Evolutionary conservation across 495 filamentous ascomycete genomes (phyloP), one percentile per base, ranked within the genome.

Genomic region (Stereocaulon alpinum): DNA sequence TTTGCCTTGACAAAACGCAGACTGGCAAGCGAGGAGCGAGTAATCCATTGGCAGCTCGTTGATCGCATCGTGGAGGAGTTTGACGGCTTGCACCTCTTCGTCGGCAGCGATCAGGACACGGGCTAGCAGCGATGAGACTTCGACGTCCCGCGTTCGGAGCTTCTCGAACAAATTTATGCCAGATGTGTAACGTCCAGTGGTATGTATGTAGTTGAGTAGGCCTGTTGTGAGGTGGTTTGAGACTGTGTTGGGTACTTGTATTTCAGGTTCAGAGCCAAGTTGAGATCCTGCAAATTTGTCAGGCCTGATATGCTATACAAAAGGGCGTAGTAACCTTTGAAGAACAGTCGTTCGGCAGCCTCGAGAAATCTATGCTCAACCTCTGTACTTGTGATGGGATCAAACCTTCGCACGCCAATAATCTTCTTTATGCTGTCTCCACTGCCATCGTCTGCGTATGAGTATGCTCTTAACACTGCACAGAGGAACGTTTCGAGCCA

Each of bases 141-240:
- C 94, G 7, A 91, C 82, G 66, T 96, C 94, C 49, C 86, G 82
- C 27, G 86, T 86, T 34, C 94, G 86, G 51, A 98, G 79, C 70
- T 98, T 99, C 70, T 96, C 90, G 62, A 99, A 97, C 2, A 99
- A 80, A 61, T 99, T 99, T 70, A 97, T 95, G 11, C 92, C 93
- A 0, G 93, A 97, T 24, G 94, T 82, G 67, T 92, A 96, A 37
- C 93, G 84, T 11, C 93, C 94, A 9, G 94, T 97, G 0, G 93
- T 97, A 55, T 91, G 84, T 64, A 99, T 95, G 67, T 99, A 99
- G 67, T 88, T 87, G n/a, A 99, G 78, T 1, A 99, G 82, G 17
- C 93, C 94, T 32, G 87, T 80, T 2, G 90, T 90, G 32, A 97
- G 80, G 68, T 98, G 88, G 68, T 99, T 99, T n/a, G 88, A 92